Conservation (phyloP, 352 stramenopile species). For the Phytophthora palmivora region DNA sequence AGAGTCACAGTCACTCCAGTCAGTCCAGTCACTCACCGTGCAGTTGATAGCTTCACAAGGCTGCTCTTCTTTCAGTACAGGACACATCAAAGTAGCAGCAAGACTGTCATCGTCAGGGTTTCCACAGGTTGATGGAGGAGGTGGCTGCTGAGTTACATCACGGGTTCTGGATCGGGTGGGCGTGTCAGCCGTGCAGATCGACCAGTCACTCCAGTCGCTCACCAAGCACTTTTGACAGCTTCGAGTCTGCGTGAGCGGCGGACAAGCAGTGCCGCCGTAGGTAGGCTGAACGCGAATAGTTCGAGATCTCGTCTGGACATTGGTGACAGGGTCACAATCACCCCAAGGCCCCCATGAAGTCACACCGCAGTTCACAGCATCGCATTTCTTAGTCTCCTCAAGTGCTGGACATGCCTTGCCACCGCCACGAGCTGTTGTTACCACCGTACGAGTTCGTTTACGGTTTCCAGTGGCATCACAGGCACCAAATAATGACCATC, state of each 20-base stretch:
- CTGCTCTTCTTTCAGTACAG: slow-evolving; percentile 45
- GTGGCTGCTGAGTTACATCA: slow-evolving; percentile 43
- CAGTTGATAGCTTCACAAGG: slow-evolving; percentile 61
- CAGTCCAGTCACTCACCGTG: slow-evolving; percentile 52
- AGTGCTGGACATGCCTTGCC: slow-evolving; percentile 60
- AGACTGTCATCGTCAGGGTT: slow-evolving; percentile 27
- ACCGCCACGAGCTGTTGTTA: slow-evolving; percentile 30
- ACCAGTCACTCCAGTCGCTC: slow-evolving; percentile 57
- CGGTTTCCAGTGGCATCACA: slow-evolving; percentile 52
- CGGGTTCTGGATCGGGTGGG: slow-evolving; percentile 53
- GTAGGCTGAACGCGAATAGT: slow-evolving; percentile 44
- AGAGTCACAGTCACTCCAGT: slow-evolving; percentile 52
- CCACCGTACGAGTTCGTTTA: slow-evolving; percentile 48
- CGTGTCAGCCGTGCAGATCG: slow-evolving; percentile 45
- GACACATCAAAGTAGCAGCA: slow-evolving; percentile 35
- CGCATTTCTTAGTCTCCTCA: slow-evolving; percentile 45
- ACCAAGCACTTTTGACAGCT: slow-evolving; percentile 66
- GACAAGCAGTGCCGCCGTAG: slow-evolving; percentile 51
- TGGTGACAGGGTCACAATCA: slow-evolving; percentile 44
- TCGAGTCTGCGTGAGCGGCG: slow-evolving; percentile 45
- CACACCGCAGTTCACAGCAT: slow-evolving; percentile 60
- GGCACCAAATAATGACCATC: slow-evolving; percentile 51
- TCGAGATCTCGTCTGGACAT: slow-evolving; percentile 45
- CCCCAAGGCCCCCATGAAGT: slow-evolving; percentile 56
- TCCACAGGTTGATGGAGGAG: slow-evolving; percentile 38